These are phyloP conservation scores for Coniferiporia sulphurascens DNA, from an alignment of 1,284 basidiomycete genomes.

Conservation along the genomic window DNA sequence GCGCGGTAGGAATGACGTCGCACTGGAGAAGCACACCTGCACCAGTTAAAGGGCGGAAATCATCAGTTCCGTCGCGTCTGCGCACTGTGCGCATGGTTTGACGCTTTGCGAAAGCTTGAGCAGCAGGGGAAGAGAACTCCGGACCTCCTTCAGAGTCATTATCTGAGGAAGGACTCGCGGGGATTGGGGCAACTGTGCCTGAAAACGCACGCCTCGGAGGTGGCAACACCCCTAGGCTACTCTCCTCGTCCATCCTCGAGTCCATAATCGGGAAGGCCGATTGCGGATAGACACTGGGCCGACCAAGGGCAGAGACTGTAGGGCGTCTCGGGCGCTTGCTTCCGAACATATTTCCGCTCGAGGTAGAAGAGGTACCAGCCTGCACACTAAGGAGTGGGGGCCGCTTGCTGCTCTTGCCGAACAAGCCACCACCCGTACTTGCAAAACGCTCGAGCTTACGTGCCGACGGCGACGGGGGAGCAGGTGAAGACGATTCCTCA, in stretches of 20 bases:
- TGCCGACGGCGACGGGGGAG: slow-evolving; percentile 53
- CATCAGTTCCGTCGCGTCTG: slow-evolving; percentile 72
- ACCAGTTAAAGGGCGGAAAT: slow-evolving; percentile 65
- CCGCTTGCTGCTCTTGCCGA: slow-evolving; percentile 49
- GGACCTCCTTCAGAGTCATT: slow-evolving; percentile 53
- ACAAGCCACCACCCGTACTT: slow-evolving; percentile 34
- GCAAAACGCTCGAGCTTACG: slow-evolving; percentile 58
- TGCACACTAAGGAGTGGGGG: slow-evolving; percentile 21
- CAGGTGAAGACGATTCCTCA: slow-evolving; percentile 50
- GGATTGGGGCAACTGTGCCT: slow-evolving; percentile 52
- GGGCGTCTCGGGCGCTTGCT: slow-evolving; percentile 60
- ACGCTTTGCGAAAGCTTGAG: slow-evolving; percentile 68
- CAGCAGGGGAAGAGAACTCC: slow-evolving; percentile 65
- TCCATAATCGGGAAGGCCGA: slow-evolving; percentile 31
- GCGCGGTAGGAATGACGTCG: slow-evolving; percentile 30
- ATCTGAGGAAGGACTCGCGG: slow-evolving; percentile 44
- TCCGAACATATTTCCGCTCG: slow-evolving; percentile 29
- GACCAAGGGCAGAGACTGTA: slow-evolving; percentile 57
- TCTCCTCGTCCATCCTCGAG: slow-evolving; percentile 21
- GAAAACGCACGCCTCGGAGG: slow-evolving; percentile 69
- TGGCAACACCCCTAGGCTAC: slow-evolving; percentile 31
- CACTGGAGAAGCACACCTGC: slow-evolving; percentile 44
- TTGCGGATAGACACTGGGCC: slow-evolving; percentile 34
- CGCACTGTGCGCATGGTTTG: slow-evolving; percentile 70
- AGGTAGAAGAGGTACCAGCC: slow-evolving; percentile 32